Base-by-base conservation (phyloP, 1,284 basidiomycete species). In the Pseudozyma sp. region DNA sequence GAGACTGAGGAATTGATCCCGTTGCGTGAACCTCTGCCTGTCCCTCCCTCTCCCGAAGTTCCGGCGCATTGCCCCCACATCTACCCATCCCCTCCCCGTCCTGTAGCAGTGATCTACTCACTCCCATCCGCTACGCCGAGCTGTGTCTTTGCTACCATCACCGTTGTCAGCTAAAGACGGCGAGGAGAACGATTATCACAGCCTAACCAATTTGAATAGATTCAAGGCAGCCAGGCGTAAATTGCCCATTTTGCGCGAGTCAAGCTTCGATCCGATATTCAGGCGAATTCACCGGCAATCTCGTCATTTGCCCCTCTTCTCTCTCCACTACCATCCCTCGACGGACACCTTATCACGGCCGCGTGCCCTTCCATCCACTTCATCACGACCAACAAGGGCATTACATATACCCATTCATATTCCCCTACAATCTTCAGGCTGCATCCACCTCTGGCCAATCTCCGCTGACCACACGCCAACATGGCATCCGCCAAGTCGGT, bases 401-500 rank as follows among this genome's bases (percentile, higher is more conserved):
- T 21, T 6, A 47, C 45, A 18, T 12, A 18, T 12, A 47, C 18
- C 16, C 43, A 44, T 40, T 40, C 39, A 18, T 18, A 18, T 10
- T 10, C 13, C 43, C 10, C 9, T n/a, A 10, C 18, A 5, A 13
- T 44, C 14, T 5, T 44, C 14, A 13, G 18, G 16, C 43, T 10
- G 43, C 13, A 10, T 10, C 13, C 18, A 31, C 25, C 25, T 31
- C 25, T 47, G 9, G 45, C 19, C 18, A 1, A 47, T 25, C 53
- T 31, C 25, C 6, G 25, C 25, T 56, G 21, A 47, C 52, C 44
- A 18, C 14, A 16, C 45, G 18, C 31, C 39, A 67, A 19, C 45
- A 73, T 73, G 70, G 64, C 70, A n/a, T 56, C 64, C 18, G 31
- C 57, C 42, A 62, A 61, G 54, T 59, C 76, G 58, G 66, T 63